These are phyloP conservation scores for Colletotrichum sp. DNA, from an alignment of 2,329 filamentous ascomycete species.

Conservation along the genomic window DNA sequence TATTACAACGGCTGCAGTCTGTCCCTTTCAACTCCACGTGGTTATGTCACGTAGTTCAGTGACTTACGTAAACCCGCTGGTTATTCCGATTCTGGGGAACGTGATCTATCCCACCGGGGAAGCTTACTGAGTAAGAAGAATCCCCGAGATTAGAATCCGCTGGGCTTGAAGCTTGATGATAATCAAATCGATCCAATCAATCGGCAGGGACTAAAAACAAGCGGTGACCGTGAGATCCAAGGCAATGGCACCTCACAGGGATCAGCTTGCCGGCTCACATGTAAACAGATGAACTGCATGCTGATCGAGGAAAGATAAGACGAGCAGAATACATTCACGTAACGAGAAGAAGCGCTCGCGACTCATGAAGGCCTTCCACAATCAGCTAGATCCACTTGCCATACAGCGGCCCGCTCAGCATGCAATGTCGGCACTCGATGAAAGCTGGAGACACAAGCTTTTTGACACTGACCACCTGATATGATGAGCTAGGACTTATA, in stretches of 20 bases:
- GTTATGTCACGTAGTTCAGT: not conserved
- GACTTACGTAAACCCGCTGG: not conserved
- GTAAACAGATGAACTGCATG: not conserved
- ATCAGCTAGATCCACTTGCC: not conserved
- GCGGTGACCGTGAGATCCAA: not conserved
- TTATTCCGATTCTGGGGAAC: not conserved
- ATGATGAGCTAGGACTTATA: not conserved
- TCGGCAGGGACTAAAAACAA: not conserved
- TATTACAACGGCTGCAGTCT: not conserved
- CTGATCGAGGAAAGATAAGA: not conserved
- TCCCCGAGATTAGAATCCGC: not conserved
- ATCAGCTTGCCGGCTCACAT: not conserved
- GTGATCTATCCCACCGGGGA: not conserved
- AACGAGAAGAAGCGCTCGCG: not conserved
- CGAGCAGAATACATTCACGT: not conserved
- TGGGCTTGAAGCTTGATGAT: not conserved
- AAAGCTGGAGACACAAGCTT: not conserved
- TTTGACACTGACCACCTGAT: not conserved
- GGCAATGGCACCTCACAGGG: not conserved
- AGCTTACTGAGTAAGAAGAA: not conserved
- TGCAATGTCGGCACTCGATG: not conserved
- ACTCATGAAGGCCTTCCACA: constrained; percentile 6
- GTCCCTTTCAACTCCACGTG: not conserved
- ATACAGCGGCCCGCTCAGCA: not conserved
- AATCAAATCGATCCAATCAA: not conserved